These are phyloP conservation scores for Phytophthora cryptogea DNA, from an alignment of 352 stramenopile genomes.

Conservation along the genomic window DNA sequence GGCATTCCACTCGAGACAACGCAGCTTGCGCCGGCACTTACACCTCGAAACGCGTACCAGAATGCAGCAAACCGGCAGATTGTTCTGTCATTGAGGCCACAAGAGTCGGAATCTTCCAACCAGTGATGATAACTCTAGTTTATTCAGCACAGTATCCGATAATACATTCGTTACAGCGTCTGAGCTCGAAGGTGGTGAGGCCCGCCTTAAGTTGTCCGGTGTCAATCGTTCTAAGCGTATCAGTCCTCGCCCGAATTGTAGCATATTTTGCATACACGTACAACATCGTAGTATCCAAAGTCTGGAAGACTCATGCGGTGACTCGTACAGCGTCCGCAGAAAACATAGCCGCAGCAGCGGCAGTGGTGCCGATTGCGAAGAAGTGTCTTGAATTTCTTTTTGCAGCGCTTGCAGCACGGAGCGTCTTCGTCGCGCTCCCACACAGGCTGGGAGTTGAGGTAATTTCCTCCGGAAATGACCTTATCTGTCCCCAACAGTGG, in stretches of 20 bases:
- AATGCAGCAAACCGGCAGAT: constrained; percentile 41
- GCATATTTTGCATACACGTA: constrained; percentile 79
- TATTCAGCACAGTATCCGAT: constrained; percentile 7
- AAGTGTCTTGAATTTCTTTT: constrained; percentile 90
- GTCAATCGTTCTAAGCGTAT: constrained; percentile 16
- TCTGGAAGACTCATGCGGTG: constrained; percentile 87
- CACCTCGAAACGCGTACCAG: constrained; percentile 55
- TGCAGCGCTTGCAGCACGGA: constrained; percentile 86
- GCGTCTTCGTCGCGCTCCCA: constrained; percentile 86
- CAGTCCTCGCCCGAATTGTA: constrained; percentile 81
- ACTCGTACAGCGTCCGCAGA: constrained; percentile 78
- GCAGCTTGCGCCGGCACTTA: constrained; percentile 43
- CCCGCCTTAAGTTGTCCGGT: neutral
- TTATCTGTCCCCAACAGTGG: constrained; percentile 68
- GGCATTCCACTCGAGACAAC: constrained; percentile 24
- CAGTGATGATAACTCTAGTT: constrained; percentile 12
- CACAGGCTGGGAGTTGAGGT: constrained; percentile 77
- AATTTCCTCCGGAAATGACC: constrained; percentile 65
- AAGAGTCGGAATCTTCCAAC: constrained; percentile 7
- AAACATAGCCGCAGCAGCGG: constrained; percentile 86
- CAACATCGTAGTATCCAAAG: constrained; percentile 88
- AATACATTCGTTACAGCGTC: constrained; percentile 7
- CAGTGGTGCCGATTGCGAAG: constrained; percentile 84
- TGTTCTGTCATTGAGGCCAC: constrained; percentile 29
- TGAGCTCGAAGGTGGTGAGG: neutral